Evolutionary conservation across 2,329 filamentous ascomycete genomes (phyloP).

Genomic region (Bertia moriformis): DNA sequence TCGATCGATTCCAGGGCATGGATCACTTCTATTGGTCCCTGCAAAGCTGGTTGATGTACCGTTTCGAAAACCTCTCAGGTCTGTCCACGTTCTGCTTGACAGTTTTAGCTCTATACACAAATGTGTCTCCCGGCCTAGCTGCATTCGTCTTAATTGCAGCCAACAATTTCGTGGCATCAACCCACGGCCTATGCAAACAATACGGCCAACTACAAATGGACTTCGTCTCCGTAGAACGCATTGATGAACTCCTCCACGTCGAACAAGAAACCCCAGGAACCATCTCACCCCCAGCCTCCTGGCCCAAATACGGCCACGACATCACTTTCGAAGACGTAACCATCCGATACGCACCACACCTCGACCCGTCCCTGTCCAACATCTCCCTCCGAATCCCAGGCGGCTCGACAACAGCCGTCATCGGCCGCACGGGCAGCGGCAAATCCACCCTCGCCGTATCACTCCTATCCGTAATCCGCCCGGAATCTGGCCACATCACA

Average conservation of each 20-base stretch:
- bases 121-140: constrained; percentile 64
- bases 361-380: constrained; percentile 57
- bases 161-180: constrained; percentile 52
- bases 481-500: constrained; percentile 10
- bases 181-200: constrained; percentile 59
- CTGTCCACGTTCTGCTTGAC: constrained; percentile 62
- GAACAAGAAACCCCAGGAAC: constrained; percentile 60
- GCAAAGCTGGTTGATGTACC: constrained; percentile 70
- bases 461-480: constrained; percentile 14
- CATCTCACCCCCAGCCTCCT: constrained; percentile 56
- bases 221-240: constrained; percentile 77
- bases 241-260: constrained; percentile 67
- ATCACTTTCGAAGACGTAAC: constrained; percentile 67
- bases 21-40: constrained; percentile 92
- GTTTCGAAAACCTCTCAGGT: constrained; percentile 61
- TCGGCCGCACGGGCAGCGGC: constrained; percentile 16
- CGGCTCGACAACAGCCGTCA: constrained; percentile 9
- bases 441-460: constrained; percentile 16
- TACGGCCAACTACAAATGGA: constrained; percentile 84
- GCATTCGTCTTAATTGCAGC: constrained; percentile 72
- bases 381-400: constrained; percentile 44
- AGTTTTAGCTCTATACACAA: constrained; percentile 57
- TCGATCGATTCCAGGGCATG: constrained; percentile 83
- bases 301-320: constrained; percentile 60
- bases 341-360: constrained; percentile 63